Evolutionary conservation across 2,329 filamentous ascomycete genomes (phyloP), one percentile per base, ranked within the genome.

Genomic region (Penicillium paneum): DNA sequence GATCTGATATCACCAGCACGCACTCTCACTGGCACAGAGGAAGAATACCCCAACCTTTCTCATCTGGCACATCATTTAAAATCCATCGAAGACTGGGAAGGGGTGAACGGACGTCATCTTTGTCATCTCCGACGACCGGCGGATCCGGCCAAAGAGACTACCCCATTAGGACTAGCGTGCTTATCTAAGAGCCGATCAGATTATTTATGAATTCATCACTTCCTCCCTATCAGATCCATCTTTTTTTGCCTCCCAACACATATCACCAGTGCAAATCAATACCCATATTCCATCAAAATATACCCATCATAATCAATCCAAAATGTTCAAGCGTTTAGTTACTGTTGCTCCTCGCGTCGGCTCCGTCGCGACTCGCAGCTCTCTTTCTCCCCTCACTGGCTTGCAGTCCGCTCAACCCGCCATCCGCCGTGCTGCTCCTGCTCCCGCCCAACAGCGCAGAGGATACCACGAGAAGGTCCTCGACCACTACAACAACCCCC

Each of bases 401-500:
- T 72, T 68, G 66, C 78, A 68, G 71, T 74, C 69, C 44, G 56
- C 63, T 50, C 64, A 68, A 69, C 74, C 61, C 71, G 76, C 66
- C 70, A 74, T 62, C 66, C 74, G 62, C 42, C 41, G 40, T 39
- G 70, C 60, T 60, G 70, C 58, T 60, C 66, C 55, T 61, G 68
- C 62, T 65, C 72, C 55, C 68, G 26, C 43, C n/a, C 36, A 42
- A 34, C 76, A 71, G 73, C 62, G 64, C 44, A 60, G 83, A 64
- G 74, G 74, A 60, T 87, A 87, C 70, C 84, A 87, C 67, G 84
- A 87, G 73, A 87, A 87, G 80, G 84, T 89, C 62, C 81, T 95
- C 62, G 90, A 95, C 74, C 90, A 93, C 77, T 93, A 93, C 78
- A 89, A 83, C 74, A 82, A 83, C 65, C 89, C 89, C 28, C 84